Base-by-base conservation (phyloP, 805 yeast species). In the Wickerhamiella siamensis region DNA sequence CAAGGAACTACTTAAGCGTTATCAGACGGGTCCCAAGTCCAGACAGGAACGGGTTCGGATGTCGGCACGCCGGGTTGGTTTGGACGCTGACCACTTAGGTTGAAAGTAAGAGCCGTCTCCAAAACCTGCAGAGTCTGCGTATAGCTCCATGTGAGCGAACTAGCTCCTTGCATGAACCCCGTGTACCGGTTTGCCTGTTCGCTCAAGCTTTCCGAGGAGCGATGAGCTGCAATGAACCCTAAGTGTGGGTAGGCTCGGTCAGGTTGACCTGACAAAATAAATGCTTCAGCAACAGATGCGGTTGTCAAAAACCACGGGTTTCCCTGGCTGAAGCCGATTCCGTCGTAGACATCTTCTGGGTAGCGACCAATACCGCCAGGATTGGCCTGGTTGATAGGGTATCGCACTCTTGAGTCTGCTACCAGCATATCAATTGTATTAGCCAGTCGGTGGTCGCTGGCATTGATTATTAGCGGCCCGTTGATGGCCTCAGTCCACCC, bases 261-360 rank as follows among this genome's bases (percentile, higher is more conserved):
- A 14, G 15, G 19, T 31, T 33, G 20, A n/a, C 39, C 41, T 15
- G 34, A 8, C 15, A 21, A 33, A 8, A 29, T 19, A 29, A 47
- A 34, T n/a, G 37, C 42, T 33, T 63, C 57, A 1, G 66, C 60
- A 8, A 61, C 56, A 14, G 61, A 46, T 3, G 63, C 52, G 1
- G 67, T 63, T 31, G 62, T 56, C 44, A 87, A 71, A 55, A 86
- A 84, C 97, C 96, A 87, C 4, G 97, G 96, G 54, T 87, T 86
- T 2, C 95, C 96, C 51, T 78, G 83, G 26, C 78, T 67, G 0
- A 71, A 64, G 0, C 75, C 76, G 45, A 66, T 62, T 0, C 95
- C 95, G 57, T 87, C 79, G 59, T 87, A 87, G 8, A 79, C 58
- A 60, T 87, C 97, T 55, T 87, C 97, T 1, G 96, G 95, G 55